phyloP scores from a whole-genome alignment of 176 grass and related monocot genomes.

The Rhynchospora tenuis region DNA sequence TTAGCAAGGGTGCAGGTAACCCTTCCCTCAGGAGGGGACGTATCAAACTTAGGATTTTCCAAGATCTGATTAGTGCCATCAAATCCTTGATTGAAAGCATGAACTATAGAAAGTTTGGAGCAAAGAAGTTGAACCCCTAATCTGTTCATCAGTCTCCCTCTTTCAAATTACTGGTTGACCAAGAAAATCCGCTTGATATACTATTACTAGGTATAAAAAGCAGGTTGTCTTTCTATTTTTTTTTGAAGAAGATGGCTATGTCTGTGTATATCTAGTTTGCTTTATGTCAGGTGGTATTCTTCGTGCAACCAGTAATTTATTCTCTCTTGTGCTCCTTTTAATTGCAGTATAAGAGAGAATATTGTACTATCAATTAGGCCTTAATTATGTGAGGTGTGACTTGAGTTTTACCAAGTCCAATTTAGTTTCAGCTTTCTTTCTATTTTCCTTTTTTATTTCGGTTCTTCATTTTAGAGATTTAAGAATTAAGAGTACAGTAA shows the following conservation, averaged over 20 bases:
- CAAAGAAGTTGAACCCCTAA: neutral
- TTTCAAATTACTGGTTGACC: neutral
- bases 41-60: slow-evolving; percentile 17
- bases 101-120: neutral
- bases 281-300: neutral
- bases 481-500: neutral
- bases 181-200: neutral
- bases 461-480: neutral
- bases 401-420: neutral
- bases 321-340: slow-evolving; percentile 1
- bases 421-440: neutral
- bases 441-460: neutral
- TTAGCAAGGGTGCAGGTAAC: neutral
- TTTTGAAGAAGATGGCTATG: neutral
- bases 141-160: neutral
- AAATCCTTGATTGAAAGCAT: neutral
- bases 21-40: neutral
- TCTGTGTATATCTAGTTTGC: slow-evolving; percentile 2
- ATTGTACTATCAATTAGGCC: neutral
- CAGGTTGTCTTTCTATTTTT: neutral
- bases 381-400: neutral
- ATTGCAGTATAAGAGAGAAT: neutral
- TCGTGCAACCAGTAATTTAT: neutral
- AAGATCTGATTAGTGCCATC: slow-evolving; percentile 5
- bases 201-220: neutral